Conservation (phyloP, 2,329 filamentous ascomycete species). For the Onygena corvina region DNA sequence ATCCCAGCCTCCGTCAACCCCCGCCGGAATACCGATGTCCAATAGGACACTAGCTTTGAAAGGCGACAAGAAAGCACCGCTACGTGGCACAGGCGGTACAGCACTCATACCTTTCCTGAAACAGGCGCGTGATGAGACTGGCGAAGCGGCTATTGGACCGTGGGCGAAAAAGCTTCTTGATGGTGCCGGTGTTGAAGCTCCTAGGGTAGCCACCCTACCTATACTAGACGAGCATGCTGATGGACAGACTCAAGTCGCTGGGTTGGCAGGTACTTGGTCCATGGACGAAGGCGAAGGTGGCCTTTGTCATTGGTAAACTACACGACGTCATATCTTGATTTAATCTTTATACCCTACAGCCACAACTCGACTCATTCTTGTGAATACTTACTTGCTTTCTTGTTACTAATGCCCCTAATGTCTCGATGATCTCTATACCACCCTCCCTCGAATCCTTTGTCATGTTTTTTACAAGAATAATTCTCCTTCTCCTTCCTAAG, state of each 20-base stretch:
- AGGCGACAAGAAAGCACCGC: constrained; percentile 42
- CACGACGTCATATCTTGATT: constrained; percentile 6
- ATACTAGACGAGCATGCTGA: constrained; percentile 44
- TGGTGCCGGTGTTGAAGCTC: constrained; percentile 14
- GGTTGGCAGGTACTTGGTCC: constrained; percentile 77
- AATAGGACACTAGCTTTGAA: not conserved
- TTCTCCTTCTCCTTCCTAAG: not conserved
- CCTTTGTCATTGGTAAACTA: constrained; percentile 41
- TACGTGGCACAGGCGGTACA: constrained; percentile 86
- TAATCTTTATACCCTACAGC: not conserved
- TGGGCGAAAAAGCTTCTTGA: constrained; percentile 48
- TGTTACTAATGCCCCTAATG: not conserved
- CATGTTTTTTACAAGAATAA: no score
- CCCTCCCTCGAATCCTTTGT: not conserved
- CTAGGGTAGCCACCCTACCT: constrained; percentile 35
- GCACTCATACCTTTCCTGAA: constrained; percentile 91
- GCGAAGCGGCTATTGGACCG: constrained; percentile 68
- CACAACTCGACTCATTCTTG: not conserved
- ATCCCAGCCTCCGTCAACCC: constrained; percentile 32
- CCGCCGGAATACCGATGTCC: constrained; percentile 19
- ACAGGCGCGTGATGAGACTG: constrained; percentile 90
- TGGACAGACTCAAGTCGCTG: constrained; percentile 49
- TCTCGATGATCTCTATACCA: not conserved
- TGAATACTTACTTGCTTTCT: not conserved
- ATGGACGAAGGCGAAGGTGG: constrained; percentile 67